phyloP scores from a whole-genome alignment of 352 stramenopile genomes.

The Phytopythium boreale region DNA sequence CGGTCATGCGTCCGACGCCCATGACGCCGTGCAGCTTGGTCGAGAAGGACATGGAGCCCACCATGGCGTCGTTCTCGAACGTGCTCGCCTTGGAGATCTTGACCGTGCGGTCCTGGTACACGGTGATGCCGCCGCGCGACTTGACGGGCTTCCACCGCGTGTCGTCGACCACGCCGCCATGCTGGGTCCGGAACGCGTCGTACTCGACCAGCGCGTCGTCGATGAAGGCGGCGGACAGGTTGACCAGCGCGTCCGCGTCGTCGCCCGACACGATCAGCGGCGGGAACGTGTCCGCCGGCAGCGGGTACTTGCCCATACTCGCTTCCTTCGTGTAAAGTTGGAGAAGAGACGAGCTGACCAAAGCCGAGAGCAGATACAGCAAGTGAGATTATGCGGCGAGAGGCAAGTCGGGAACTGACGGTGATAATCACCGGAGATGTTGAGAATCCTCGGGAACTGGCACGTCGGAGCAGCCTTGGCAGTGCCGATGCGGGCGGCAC shows the following conservation, averaged over 20 bases:
- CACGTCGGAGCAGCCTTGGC: too few relatives aligned
- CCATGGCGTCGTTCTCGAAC: slow-evolving; percentile 15
- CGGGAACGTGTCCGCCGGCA: slow-evolving; percentile 34
- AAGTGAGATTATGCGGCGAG: too few relatives aligned
- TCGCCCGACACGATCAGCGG: slow-evolving; percentile 27
- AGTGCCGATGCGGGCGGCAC: too few relatives aligned
- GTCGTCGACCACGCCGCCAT: slow-evolving; percentile 25
- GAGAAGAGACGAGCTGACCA: too few relatives aligned
- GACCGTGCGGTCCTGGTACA: slow-evolving; percentile 24
- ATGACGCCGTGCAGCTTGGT: slow-evolving; percentile 24
- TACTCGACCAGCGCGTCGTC: slow-evolving; percentile 37
- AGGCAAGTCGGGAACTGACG: too few relatives aligned
- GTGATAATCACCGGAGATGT: too few relatives aligned
- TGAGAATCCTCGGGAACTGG: too few relatives aligned
- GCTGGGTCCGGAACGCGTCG: slow-evolving; percentile 25
- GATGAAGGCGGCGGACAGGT: slow-evolving; percentile 24
- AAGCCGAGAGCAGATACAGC: too few relatives aligned
- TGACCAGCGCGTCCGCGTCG: slow-evolving; percentile 23
- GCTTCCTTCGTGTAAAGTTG: too few relatives aligned
- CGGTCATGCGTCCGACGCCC: slow-evolving; percentile 22
- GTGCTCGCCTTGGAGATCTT: slow-evolving; percentile 14
- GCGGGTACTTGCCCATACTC: slow-evolving; percentile 19
- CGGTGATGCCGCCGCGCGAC: slow-evolving; percentile 18
- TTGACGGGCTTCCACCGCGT: slow-evolving; percentile 41
- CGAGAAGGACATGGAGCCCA: slow-evolving; percentile 19